Percentiles rank a stretch among this genome's conserved stretches.
These are phyloP conservation scores for Debaryomycetaceae sp. DNA, from an alignment of 1,139 yeast species.

Conservation along the genomic window DNA sequence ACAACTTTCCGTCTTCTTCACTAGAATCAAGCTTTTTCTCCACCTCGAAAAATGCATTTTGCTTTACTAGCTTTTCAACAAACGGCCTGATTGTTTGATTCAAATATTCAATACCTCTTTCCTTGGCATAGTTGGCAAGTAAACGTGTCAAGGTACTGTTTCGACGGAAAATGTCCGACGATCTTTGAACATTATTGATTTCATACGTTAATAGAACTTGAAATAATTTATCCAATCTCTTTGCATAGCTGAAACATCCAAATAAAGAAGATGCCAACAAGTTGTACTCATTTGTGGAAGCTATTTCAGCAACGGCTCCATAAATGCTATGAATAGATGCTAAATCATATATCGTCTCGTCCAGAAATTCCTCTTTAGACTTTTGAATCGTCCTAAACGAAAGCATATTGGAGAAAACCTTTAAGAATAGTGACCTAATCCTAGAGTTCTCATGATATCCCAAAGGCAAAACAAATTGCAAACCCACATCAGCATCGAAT, in stretches of 20 bases:
- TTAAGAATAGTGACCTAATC: conserved; percentile 68
- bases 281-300: conserved; percentile 48
- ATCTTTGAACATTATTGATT: conserved; percentile 54
- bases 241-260: conserved; percentile 54
- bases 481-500: conserved; percentile 74
- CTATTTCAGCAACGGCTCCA: conserved; percentile 65
- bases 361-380: conserved; percentile 24
- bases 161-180: conserved; percentile 72
- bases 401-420: conserved; percentile 69
- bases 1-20: conserved; percentile 45
- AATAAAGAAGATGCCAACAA: conserved; percentile 65
- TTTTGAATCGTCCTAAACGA: conserved; percentile 32
- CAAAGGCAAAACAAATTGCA: conserved; percentile 71
- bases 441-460: conserved; percentile 70
- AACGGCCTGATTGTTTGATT: conserved; percentile 53
- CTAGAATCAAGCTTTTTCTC: conserved; percentile 49
- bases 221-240: conserved; percentile 54
- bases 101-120: conserved; percentile 61
- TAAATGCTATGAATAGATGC: conserved; percentile 25
- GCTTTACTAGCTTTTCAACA: conserved; percentile 45
- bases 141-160: conserved; percentile 81
- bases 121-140: conserved; percentile 66
- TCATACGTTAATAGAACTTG: conserved; percentile 59
- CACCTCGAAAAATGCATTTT: conserved; percentile 59
- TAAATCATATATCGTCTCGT: conserved; percentile 18